phyloP scores from a whole-genome alignment of 2,329 filamentous ascomycete species.

The Myriosclerotinia curreyana region DNA sequence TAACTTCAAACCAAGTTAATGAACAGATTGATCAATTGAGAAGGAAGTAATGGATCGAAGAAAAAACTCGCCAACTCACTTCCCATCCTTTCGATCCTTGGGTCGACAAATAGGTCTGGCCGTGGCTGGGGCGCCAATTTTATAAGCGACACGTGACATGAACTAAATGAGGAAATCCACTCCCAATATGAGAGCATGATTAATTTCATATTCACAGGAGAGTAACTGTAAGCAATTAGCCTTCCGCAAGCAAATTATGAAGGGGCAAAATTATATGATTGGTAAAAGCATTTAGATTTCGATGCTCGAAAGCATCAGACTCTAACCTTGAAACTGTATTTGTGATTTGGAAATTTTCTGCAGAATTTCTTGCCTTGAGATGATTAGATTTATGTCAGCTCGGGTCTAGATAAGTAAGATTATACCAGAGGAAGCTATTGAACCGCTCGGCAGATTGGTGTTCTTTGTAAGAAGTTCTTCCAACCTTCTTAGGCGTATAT shows the following conservation, averaged over 20 bases:
- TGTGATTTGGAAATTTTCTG: constrained; percentile 15
- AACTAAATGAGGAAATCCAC: neutral
- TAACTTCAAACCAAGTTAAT: no score
- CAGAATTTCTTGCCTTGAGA: neutral
- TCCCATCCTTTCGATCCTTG: neutral
- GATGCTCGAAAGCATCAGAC: constrained; percentile 17
- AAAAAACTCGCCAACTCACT: neutral
- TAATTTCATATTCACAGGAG: constrained; percentile 14
- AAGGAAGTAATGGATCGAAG: no score
- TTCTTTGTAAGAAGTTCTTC: constrained; percentile 26
- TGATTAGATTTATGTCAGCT: neutral
- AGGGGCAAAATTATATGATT: neutral
- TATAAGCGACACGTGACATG: neutral
- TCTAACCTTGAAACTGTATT: constrained; percentile 17
- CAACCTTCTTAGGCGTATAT: constrained; percentile 25
- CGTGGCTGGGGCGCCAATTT: constrained; percentile 16
- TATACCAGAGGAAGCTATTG: neutral
- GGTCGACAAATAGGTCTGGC: neutral
- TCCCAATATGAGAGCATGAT: neutral
- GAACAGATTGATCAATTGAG: no score
- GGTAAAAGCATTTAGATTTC: neutral
- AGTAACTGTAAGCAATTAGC: neutral
- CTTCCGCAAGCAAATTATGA: neutral
- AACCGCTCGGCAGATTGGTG: neutral
- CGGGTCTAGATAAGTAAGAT: no score